Evolutionary conservation across 179 eudicot genomes (phyloP).

Genomic region (Beta lomatogona): DNA sequence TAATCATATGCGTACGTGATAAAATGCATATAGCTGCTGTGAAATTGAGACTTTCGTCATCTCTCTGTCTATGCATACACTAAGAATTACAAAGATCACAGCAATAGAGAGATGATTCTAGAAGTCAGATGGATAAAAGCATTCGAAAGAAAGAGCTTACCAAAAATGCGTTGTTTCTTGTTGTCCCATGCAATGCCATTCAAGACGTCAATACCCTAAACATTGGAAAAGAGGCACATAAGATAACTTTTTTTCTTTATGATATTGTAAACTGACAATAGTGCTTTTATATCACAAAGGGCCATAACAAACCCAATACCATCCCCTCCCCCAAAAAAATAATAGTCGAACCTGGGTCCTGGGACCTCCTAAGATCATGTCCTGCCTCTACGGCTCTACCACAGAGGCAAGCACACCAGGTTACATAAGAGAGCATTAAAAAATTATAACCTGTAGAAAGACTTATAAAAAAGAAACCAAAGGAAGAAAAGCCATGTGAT

Average conservation of each 20-base stretch:
- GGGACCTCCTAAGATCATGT: background rate
- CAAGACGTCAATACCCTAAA: constrained; percentile 76
- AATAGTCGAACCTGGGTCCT: background rate
- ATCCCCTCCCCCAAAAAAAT: too few relatives aligned
- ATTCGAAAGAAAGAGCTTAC: constrained; percentile 45
- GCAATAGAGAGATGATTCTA: background rate
- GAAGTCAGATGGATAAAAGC: background rate
- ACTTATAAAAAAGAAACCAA: background rate
- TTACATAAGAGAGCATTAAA: background rate
- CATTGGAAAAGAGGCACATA: constrained; percentile 14
- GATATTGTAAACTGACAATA: background rate
- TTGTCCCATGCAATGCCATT: constrained; percentile 98
- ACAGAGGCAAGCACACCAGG: background rate
- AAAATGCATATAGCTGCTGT: background rate
- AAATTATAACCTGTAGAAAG: background rate
- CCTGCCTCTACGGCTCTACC: background rate
- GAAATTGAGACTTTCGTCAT: background rate
- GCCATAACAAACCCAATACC: background rate
- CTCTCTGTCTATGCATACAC: background rate
- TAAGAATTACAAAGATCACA: background rate
- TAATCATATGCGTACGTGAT: too few relatives aligned
- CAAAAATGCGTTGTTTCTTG: constrained; percentile 65
- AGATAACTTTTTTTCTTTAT: background rate
- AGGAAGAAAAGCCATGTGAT: constrained; percentile 4
- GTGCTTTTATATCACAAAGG: background rate